Base-by-base conservation (phyloP, 345 rosid species). In the Rhizophora mangle region DNA sequence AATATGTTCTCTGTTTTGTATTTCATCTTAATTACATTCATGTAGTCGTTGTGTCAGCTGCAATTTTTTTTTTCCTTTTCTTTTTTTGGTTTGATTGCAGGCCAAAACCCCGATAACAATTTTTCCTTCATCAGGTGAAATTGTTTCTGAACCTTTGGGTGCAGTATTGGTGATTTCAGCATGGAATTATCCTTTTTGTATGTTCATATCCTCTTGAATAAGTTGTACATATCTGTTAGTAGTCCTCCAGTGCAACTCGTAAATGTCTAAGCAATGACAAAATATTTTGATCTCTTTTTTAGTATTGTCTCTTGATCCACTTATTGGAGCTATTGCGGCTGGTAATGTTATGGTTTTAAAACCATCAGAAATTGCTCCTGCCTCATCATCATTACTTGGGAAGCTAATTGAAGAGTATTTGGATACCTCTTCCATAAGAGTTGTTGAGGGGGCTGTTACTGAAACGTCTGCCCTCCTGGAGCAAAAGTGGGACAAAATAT, bases 401-500 rank as follows among this genome's bases (percentile, higher is more conserved):
- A 90, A 80, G 72, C 77, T 96, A 71, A 10, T 90, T 9, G 81
- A 79, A 34, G 72, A 85, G 73, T 90, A 92, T 74, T 69, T 96
- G 78, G 99, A 96, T 76, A 19, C 52, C 69, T 89, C 90, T 59
- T 77, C 82, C 34, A 82, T 96, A 57, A 85, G 77, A 77, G 96
- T 96, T 70, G 87, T 96, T 9, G 97, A 90, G 83, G 98, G 98
- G 31, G 82, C 90, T 68, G 91, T 85, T 67, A 57, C 80, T 55
- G 98, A 90, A 83, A 90, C 94, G 65, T 65, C 89, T 69, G 86
- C 87, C 6, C 80, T 96, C 24, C 83, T 96, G 57, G 98, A 92
- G 63, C 99, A 96, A 57, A 96, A 88, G 72, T 96, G 98, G 99
- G 96, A 96, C 80, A 96, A 96, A 77, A 96, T 96, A 77, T 78